Evolutionary conservation across 441 rosid genomes (phyloP).

Genomic region (Pelargonium cotyledonis): DNA sequence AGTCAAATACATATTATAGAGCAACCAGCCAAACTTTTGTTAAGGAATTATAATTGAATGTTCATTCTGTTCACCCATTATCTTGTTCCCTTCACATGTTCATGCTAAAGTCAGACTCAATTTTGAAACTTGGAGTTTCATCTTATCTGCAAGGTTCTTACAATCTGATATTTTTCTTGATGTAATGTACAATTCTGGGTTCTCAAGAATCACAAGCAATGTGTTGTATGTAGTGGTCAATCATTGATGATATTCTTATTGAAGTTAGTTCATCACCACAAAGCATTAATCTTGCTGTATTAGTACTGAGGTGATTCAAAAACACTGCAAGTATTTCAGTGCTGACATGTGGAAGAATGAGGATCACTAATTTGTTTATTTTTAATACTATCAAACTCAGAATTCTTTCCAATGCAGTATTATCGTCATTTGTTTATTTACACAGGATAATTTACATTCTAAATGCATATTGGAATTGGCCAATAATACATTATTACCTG

Average conservation of each 20-base stretch:
- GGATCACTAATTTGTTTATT: background rate
- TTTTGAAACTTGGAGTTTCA: conserved; percentile 8
- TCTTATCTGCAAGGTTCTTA: background rate
- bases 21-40: background rate
- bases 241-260: background rate
- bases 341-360: background rate
- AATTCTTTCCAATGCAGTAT: background rate
- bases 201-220: background rate
- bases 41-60: background rate
- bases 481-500: background rate
- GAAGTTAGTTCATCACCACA: too few relatives aligned
- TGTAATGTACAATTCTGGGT: background rate
- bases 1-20: background rate
- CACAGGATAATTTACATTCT: background rate
- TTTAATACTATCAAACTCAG: background rate
- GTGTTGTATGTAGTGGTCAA: background rate
- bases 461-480: background rate
- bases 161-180: background rate
- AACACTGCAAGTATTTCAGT: background rate
- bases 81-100: background rate
- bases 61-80: background rate
- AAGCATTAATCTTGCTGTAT: too few relatives aligned
- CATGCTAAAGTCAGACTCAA: background rate
- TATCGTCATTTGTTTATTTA: too few relatives aligned
- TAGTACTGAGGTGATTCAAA: too few relatives aligned